These are phyloP conservation scores for Leccinum aurantiacum DNA, from an alignment of 768 basidiomycete genomes.

Conservation along the genomic window DNA sequence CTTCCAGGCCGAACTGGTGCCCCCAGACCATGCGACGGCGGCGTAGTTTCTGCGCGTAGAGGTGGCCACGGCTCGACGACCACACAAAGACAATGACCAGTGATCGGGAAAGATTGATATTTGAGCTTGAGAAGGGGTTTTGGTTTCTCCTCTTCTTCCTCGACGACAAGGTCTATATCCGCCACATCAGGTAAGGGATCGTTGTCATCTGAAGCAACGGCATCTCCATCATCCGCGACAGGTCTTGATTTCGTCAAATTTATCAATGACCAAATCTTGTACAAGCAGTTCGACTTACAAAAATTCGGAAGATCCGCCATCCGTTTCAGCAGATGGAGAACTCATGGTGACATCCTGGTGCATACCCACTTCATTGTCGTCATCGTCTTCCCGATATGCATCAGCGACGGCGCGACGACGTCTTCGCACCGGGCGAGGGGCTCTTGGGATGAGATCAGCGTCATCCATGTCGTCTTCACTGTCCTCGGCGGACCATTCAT, in stretches of 20 bases:
- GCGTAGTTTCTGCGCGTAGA: conserved; percentile 38
- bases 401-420: conserved; percentile 27
- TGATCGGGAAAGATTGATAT: conserved; percentile 71
- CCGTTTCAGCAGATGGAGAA: conserved; percentile 3
- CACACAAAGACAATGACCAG: conserved; percentile 73
- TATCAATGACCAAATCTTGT: neutral
- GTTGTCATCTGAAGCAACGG: neutral
- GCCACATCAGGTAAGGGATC: neutral
- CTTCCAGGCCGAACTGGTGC: conserved; percentile 20
- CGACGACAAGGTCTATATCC: conserved; percentile 43
- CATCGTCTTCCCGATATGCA: conserved; percentile 28
- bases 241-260: neutral
- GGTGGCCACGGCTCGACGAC: conserved; percentile 82
- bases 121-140: conserved; percentile 65
- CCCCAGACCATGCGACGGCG: conserved; percentile 33
- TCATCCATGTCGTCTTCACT: conserved; percentile 17
- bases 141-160: conserved; percentile 70
- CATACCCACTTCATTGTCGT: conserved; percentile 14
- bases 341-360: conserved; percentile 20
- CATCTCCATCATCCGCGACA: neutral
- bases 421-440: conserved; percentile 34
- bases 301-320: neutral
- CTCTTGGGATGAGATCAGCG: conserved; percentile 10
- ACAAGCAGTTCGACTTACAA: conserved; percentile 6
- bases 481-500: conserved; percentile 23